Conservation (phyloP, 441 rosid species). For the Erodium texanum region DNA sequence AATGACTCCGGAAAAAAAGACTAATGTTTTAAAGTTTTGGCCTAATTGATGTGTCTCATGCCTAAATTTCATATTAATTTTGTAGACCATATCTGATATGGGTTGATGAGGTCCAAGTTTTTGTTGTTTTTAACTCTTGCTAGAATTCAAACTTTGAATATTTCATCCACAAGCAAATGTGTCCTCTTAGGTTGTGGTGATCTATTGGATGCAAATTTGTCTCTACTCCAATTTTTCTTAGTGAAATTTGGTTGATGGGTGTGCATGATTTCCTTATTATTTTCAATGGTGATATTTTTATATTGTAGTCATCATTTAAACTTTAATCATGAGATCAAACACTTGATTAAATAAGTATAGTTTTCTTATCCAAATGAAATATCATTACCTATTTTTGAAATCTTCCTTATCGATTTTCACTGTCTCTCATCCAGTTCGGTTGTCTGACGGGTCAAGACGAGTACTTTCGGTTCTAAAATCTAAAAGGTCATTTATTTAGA, state of each 20-base stretch:
- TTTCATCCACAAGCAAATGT: neutral
- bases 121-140: slow-evolving; percentile 1
- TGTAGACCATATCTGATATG: neutral
- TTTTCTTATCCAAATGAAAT: too few relatives aligned
- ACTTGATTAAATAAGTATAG: too few relatives aligned
- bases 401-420: too few relatives aligned
- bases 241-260: neutral
- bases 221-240: neutral
- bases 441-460: neutral
- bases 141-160: neutral
- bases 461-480: too few relatives aligned
- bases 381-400: too few relatives aligned
- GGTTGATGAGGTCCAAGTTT: neutral
- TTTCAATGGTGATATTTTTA: too few relatives aligned
- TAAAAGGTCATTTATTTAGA: too few relatives aligned
- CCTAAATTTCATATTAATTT: neutral
- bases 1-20: neutral
- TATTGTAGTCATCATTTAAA: too few relatives aligned
- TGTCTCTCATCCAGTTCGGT: too few relatives aligned
- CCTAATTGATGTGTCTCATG: slow-evolving; percentile 1
- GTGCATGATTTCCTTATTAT: neutral
- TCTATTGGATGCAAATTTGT: neutral
- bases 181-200: neutral
- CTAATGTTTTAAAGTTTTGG: neutral
- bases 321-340: too few relatives aligned